phyloP scores from a whole-genome alignment of 495 filamentous ascomycete species.

The Tuber magnatum region DNA sequence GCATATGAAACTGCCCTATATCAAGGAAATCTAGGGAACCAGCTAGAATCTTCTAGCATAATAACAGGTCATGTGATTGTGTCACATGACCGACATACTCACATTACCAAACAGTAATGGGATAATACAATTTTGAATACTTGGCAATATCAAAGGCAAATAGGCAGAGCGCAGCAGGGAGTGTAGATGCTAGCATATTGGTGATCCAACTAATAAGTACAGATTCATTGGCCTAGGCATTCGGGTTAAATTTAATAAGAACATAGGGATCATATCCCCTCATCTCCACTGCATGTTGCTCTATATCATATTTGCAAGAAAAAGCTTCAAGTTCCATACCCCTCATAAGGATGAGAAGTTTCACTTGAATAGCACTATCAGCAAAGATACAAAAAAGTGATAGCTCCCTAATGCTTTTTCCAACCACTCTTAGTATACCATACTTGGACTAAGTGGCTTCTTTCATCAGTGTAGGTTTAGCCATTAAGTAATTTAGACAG shows the following conservation, averaged over 20 bases:
- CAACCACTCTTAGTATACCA: conserved; percentile 1
- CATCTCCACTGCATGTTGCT: neutral
- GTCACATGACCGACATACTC: too few species aligned
- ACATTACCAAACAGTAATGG: too few species aligned
- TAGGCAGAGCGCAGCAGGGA: neutral
- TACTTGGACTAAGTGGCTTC: conserved; percentile 8
- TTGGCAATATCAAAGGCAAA: conserved; percentile 5
- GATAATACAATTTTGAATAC: too few species aligned
- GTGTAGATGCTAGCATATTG: neutral
- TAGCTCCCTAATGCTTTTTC: conserved; percentile 8
- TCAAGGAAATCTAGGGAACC: too few species aligned
- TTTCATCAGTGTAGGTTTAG: conserved; percentile 14
- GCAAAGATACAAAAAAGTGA: conserved; percentile 13
- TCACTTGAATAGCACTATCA: neutral
- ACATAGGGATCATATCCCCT: neutral
- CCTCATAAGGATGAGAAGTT: conserved; percentile 12
- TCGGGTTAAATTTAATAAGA: conserved; percentile 7
- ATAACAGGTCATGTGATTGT: too few species aligned
- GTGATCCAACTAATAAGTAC: conserved; percentile 5
- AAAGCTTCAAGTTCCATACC: neutral
- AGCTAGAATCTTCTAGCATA: too few species aligned
- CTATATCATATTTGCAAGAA: neutral
- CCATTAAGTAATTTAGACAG: conserved; percentile 10
- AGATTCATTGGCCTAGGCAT: neutral
- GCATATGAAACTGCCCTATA: too few species aligned